A percentile compares a stretch with the other conserved stretches of the same genome.
phyloP scores from a whole-genome alignment of 495 filamentous ascomycete genomes.

The Aspergillus wentii region DNA sequence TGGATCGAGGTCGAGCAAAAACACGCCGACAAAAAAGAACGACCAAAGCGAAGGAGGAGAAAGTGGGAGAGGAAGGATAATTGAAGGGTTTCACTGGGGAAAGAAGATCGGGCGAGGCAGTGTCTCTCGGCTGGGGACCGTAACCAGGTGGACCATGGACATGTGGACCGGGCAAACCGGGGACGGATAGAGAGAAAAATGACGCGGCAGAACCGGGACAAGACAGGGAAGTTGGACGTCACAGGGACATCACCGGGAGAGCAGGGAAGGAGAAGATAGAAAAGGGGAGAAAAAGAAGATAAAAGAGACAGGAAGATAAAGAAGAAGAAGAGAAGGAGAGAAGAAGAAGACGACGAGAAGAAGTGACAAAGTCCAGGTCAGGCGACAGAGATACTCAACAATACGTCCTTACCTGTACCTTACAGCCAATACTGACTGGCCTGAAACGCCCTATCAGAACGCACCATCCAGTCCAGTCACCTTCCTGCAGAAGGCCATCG shows the following conservation, averaged over 20 bases:
- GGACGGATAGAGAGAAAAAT: conserved; percentile 1
- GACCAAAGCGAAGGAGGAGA: conserved; percentile 1
- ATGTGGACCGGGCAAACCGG: conserved; percentile 15
- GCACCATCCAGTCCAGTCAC: too few relatives aligned
- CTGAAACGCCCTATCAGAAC: too few relatives aligned
- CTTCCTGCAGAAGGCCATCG: too few relatives aligned
- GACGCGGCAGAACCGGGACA: background rate
- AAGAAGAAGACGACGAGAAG: too few relatives aligned
- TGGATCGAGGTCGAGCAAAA: conserved; percentile 1
- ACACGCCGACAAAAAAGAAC: conserved; percentile 1
- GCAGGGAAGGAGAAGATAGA: conserved; percentile 1
- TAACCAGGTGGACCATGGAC: conserved; percentile 20
- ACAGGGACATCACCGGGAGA: too few relatives aligned
- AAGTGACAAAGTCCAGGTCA: too few relatives aligned
- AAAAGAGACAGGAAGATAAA: background rate
- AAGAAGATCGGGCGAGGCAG: conserved; percentile 1
- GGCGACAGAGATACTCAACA: too few relatives aligned
- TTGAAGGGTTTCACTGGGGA: conserved; percentile 2
- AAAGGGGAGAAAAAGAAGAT: background rate
- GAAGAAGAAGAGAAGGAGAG: background rate
- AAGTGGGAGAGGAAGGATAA: conserved; percentile 1
- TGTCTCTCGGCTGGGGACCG: conserved; percentile 10
- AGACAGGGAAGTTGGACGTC: background rate
- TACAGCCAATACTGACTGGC: too few relatives aligned
- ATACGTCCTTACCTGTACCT: too few relatives aligned